Evolutionary conservation across 306 rosid genomes (phyloP), one percentile per base, ranked within the genome.

Genomic region (Echinosophora koreensis): DNA sequence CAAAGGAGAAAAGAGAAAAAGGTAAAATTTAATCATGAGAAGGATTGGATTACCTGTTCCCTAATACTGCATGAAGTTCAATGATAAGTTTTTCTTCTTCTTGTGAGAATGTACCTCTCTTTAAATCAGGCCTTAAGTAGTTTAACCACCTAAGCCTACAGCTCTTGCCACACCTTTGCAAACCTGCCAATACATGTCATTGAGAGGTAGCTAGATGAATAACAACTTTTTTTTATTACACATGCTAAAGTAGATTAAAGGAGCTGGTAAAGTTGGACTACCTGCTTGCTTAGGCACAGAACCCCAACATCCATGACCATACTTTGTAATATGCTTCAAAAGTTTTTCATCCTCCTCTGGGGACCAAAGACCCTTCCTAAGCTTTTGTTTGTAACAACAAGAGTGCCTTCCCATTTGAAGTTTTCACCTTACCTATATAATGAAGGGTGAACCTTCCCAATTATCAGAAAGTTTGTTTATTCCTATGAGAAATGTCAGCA

Each of bases 241-340:
- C 15, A 32, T 34, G 34, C 4, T 6, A 57, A 65, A 77, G 51
- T 2, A 50, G 16, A 78, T 4, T 12, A 50, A 15, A 55, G 5
- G 16, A 39, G 1, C 22, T 22, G 47, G 52, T 5, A 46, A 42
- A 50, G 22, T 76, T 66, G 11, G 11, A 6, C 13, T 52, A 87
- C 91, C 88, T 65, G 91, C 89, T 85, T 88, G 91, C 75, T 88
- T 88, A 54, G 91, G 91, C 13, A 88, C 91, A 74, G 91, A 88
- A 73, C 89, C 85, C 91, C 91, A 88, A 57, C 91, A 88, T 52
- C 87, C 89, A 83, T 85, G 89, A 5, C 91, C 91, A 78, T 85
- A 80, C 73, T 78, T 83, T 0, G 89, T 88, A 38, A 88, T 85
- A 85, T 88, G 89, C 77, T 75, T 85, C 39, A 87, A 65, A 63